These are phyloP conservation scores for Saccharomyces uvarum DNA, from an alignment of 1,139 yeast species.

Conservation along the genomic window DNA sequence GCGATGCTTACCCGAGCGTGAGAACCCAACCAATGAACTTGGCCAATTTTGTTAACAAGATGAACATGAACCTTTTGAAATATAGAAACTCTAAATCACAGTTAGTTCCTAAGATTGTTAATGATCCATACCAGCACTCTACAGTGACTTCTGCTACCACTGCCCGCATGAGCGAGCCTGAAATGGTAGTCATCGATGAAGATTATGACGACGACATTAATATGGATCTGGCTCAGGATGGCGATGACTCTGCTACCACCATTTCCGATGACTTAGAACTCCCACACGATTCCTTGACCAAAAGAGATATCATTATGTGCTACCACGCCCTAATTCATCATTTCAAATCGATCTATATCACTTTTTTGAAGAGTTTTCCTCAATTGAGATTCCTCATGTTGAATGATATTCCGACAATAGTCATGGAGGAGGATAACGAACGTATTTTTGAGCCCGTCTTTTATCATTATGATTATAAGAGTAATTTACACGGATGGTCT, in stretches of 20 bases:
- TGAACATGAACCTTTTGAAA: constrained; percentile 25
- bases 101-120: constrained; percentile 9
- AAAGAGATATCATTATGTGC: constrained; percentile 30
- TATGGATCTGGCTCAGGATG: constrained; percentile 3
- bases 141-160: not conserved
- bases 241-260: not conserved
- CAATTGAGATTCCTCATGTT: constrained; percentile 34
- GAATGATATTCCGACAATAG: constrained; percentile 36
- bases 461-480: constrained; percentile 27
- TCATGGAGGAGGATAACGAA: constrained; percentile 26
- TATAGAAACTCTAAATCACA: constrained; percentile 26
- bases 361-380: constrained; percentile 32
- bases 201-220: constrained; percentile 1
- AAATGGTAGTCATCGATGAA: constrained; percentile 1
- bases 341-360: constrained; percentile 31
- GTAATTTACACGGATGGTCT: constrained; percentile 31
- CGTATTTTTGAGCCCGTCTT: constrained; percentile 32
- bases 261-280: constrained; percentile 10
- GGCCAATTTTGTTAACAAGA: constrained; percentile 28
- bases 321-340: constrained; percentile 36
- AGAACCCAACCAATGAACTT: constrained; percentile 36
- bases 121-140: not conserved
- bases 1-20: constrained; percentile 37
- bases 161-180: not conserved
- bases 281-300: constrained; percentile 29